Conservation (phyloP, 2,329 filamentous ascomycete species). For the Scedosporium apiospermum region DNA sequence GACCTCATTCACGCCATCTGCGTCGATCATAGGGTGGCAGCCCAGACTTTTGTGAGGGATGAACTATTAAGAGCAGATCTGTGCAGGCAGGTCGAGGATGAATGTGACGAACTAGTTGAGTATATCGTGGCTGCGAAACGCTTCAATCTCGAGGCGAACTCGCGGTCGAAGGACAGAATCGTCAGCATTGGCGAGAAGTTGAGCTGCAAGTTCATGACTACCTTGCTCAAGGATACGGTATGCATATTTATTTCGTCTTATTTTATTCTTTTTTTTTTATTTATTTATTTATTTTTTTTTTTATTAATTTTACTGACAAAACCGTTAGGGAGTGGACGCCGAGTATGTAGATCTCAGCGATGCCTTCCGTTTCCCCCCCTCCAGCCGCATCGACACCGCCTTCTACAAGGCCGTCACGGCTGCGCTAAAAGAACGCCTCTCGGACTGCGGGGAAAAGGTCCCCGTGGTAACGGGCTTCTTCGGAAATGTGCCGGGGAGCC, state of each 20-base stretch:
- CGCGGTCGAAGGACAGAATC: slow-evolving; percentile 74
- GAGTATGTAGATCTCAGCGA: slow-evolving; percentile 88
- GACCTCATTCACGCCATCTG: slow-evolving; percentile 72
- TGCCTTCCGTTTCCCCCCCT: slow-evolving; percentile 58
- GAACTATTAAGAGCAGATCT: slow-evolving; percentile 48
- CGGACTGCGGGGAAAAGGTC: slow-evolving; percentile 55
- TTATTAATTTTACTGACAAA: slow-evolving; percentile 22
- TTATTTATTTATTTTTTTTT: too few relatives aligned
- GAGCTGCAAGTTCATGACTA: slow-evolving; percentile 85
- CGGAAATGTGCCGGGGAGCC: slow-evolving; percentile 79
- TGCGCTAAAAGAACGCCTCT: slow-evolving; percentile 54
- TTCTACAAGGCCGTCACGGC: slow-evolving; percentile 61
- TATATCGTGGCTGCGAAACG: slow-evolving; percentile 56
- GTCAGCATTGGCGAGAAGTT: slow-evolving; percentile 94
- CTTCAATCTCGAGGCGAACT: slow-evolving; percentile 67
- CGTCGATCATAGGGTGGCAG: slow-evolving; percentile 69
- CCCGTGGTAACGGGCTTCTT: slow-evolving; percentile 91
- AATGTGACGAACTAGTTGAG: slow-evolving; percentile 74
- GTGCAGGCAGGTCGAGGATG: slow-evolving; percentile 57
- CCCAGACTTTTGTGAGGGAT: slow-evolving; percentile 51
- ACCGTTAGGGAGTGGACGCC: slow-evolving; percentile 60
- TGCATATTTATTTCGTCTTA: slow-evolving; percentile 7
- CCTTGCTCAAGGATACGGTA: slow-evolving; percentile 66
- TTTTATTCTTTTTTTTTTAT: not conserved
- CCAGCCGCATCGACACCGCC: slow-evolving; percentile 49